phyloP scores from a whole-genome alignment of 2,329 filamentous ascomycete species.

The Cladophialophora psammophila region DNA sequence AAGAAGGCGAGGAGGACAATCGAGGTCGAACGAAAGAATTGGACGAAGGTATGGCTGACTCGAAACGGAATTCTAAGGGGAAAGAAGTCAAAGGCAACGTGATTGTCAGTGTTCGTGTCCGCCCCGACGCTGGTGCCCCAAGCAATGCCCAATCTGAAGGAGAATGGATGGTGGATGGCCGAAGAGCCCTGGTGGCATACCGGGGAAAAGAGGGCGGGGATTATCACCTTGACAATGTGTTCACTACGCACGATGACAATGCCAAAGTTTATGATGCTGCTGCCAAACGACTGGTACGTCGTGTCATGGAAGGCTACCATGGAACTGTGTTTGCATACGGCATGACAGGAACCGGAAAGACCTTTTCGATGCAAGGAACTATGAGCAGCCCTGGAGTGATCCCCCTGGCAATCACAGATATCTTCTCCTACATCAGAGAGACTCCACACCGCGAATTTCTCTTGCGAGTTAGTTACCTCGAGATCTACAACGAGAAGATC shows the following conservation, averaged over 20 bases:
- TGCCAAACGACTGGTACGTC: slow-evolving; percentile 89
- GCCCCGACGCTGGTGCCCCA: slow-evolving; percentile 76
- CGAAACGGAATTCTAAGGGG: slow-evolving; percentile 47
- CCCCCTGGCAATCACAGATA: slow-evolving; percentile 95
- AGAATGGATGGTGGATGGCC: slow-evolving; percentile 92
- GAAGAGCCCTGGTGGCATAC: slow-evolving; percentile 81
- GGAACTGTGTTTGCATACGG: slow-evolving; percentile 94
- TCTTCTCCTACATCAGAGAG: slow-evolving; percentile 98
- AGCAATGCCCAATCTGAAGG: slow-evolving; percentile 70
- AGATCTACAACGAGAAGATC: slow-evolving; percentile 99
- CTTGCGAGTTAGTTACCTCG: slow-evolving; percentile 93
- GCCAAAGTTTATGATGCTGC: slow-evolving; percentile 91
- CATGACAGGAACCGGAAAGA: slow-evolving; percentile 99
- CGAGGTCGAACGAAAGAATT: slow-evolving; percentile 46
- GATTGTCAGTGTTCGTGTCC: slow-evolving; percentile 89
- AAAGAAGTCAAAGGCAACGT: slow-evolving; percentile 93
- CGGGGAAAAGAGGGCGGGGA: slow-evolving; percentile 89
- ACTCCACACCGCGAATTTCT: slow-evolving; percentile 94
- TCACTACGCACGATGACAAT: slow-evolving; percentile 92
- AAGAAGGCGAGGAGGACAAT: slow-evolving; percentile 71
- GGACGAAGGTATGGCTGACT: slow-evolving; percentile 40
- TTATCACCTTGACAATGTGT: slow-evolving; percentile 96
- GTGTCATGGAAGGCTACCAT: slow-evolving; percentile 99
- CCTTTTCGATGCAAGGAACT: slow-evolving; percentile 99
- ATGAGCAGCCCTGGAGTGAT: slow-evolving; percentile 95